Evolutionary conservation across 2,329 filamentous ascomycete genomes (phyloP), one percentile per base, ranked within the genome.

Genomic region (Pseudonectria foliicola): DNA sequence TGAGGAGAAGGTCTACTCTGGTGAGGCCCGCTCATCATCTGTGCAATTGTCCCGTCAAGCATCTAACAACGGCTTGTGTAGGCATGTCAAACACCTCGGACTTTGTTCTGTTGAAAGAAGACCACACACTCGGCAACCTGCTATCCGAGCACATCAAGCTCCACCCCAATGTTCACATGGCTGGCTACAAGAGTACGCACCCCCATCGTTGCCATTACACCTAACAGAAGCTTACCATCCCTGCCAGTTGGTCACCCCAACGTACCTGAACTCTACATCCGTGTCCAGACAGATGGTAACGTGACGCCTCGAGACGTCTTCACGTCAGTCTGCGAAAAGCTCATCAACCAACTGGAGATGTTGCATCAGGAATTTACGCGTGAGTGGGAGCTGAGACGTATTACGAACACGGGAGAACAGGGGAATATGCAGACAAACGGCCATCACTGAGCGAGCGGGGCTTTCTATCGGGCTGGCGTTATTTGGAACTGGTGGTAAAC

Each of bases 71-170:
- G n/a, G 21, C 16, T 8, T 7, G n/a, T 29, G 18, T 10, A 57
- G 88, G 87, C 55, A 88, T 94, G 58, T 86, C 90, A 14, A 94
- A 95, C 59, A 88, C 85, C n/a, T 85, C 87, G 8, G 85, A 95
- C 63, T 98, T 98, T 67, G 80, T 86, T 39, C 80, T 98, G 64
- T 86, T 87, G 64, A 96, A 95, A 63, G 92, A 98, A 62, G 92
- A 98, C 53, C 90, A 95, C 65, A 95, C 90, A 1, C 76, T 98
- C 16, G 92, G 82, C 51, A 95, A 98, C 61, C 73, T 98, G 37
- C 74, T 98, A 37, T 77, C 83, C 31, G 81, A 86, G 54, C 85
- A 90, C 53, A 82, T 98, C 38, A 80, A 92, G 66, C 80, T 85
- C 59, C 83, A 86, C 53, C 75, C 79, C 13, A 82, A 93, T 57